Conservation (phyloP, 148 eudicot species). For the Chenopodium album region DNA sequence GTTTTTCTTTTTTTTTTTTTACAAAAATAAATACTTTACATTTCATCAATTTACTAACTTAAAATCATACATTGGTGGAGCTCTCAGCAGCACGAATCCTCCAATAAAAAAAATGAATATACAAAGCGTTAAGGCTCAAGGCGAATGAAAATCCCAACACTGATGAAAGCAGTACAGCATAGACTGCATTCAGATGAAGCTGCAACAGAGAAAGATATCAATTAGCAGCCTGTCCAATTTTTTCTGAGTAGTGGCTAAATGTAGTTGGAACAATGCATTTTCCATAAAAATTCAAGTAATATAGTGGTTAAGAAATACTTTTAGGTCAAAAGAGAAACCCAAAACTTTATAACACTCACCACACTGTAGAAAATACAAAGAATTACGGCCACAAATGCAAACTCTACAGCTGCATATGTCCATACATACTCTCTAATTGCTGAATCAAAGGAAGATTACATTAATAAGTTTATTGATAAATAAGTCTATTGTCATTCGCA, state of each 20-base stretch:
- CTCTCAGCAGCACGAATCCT: constrained; percentile 44
- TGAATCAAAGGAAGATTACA: constrained; percentile 39
- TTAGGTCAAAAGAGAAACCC: not conserved
- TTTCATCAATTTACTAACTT: not conserved
- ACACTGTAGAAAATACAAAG: constrained; percentile 60
- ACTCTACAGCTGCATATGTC: constrained; percentile 90
- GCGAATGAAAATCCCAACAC: constrained; percentile 64
- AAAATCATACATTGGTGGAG: constrained; percentile 35
- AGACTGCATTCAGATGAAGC: constrained; percentile 61
- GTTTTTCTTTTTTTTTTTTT: too few species aligned
- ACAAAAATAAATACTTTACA: not conserved
- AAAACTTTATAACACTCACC: constrained; percentile 39
- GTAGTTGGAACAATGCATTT: not conserved
- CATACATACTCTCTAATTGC: constrained; percentile 84
- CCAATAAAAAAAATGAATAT: constrained; percentile 55
- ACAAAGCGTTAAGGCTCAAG: constrained; percentile 56
- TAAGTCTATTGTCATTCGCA: not conserved
- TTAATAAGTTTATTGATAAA: not conserved
- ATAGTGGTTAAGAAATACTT: not conserved
- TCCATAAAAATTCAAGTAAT: not conserved
- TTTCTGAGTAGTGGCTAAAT: not conserved
- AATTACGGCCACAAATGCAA: constrained; percentile 65
- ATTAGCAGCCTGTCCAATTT: not conserved
- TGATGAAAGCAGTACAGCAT: constrained; percentile 60
- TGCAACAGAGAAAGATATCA: constrained; percentile 37